phyloP scores from a whole-genome alignment of 306 rosid species.

The Glycyrrhiza uralensis region DNA sequence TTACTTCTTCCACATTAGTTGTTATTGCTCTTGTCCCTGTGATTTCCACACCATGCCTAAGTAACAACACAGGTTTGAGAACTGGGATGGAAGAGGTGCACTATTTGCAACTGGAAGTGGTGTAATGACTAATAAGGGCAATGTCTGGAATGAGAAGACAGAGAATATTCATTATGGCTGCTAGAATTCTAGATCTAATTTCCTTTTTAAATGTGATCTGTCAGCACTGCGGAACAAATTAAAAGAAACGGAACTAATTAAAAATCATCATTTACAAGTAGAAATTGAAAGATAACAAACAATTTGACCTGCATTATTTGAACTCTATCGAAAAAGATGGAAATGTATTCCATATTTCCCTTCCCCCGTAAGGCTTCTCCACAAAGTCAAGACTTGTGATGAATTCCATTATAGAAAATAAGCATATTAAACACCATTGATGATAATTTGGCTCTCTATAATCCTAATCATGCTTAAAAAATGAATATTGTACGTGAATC shows the following conservation, averaged over 20 bases:
- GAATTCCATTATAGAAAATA: neutral
- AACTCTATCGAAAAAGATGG: neutral
- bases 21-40: too few relatives aligned
- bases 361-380: neutral
- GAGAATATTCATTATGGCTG: conserved; percentile 48
- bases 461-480: neutral
- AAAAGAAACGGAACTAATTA: conserved; percentile 15
- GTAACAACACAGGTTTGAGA: too few relatives aligned
- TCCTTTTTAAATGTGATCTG: conserved; percentile 86
- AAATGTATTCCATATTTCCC: neutral
- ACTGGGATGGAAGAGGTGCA: too few relatives aligned
- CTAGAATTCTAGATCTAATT: conserved; percentile 90
- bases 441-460: neutral
- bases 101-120: too few relatives aligned
- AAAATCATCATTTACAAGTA: neutral
- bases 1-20: too few relatives aligned
- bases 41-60: too few relatives aligned
- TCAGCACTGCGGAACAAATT: conserved; percentile 79
- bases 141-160: too few relatives aligned
- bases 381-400: neutral
- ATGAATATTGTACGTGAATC: neutral
- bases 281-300: conserved; percentile 16
- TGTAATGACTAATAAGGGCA: too few relatives aligned
- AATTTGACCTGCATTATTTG: neutral
- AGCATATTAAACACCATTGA: conserved; percentile 9